Conservation (phyloP, 2,329 filamentous ascomycete species). For the Sphaerulina vaccinii region DNA sequence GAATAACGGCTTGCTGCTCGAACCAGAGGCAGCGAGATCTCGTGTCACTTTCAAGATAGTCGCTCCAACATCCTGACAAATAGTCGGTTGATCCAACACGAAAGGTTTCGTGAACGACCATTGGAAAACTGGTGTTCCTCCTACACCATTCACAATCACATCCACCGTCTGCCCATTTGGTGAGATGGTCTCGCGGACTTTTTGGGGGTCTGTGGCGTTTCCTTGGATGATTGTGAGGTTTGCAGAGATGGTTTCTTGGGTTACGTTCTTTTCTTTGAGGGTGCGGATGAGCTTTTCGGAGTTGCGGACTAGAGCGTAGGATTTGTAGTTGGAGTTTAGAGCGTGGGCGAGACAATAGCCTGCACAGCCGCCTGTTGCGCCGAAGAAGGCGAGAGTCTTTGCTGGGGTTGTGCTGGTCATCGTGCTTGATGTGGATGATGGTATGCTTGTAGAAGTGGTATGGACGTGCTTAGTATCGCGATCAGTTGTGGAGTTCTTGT, state of each 20-base stretch:
- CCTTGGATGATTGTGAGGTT: conserved; percentile 52
- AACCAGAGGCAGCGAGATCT: conserved; percentile 9
- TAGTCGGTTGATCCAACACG: conserved; percentile 35
- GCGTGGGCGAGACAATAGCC: conserved; percentile 44
- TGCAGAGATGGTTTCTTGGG: conserved; percentile 35
- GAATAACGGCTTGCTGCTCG: conserved; percentile 30
- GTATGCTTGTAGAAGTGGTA: too few relatives aligned
- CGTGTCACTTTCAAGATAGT: conserved; percentile 36
- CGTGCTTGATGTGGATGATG: too few relatives aligned
- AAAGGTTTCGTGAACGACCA: conserved; percentile 32
- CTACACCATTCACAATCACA: conserved; percentile 51
- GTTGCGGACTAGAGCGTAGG: conserved; percentile 50
- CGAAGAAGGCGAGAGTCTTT: conserved; percentile 51
- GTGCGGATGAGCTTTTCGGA: conserved; percentile 49
- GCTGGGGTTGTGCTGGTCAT: conserved; percentile 11
- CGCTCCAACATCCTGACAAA: conserved; percentile 38
- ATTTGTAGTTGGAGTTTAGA: conserved; percentile 44
- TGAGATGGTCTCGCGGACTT: conserved; percentile 43
- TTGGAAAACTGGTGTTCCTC: conserved; percentile 37
- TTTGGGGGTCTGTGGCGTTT: conserved; percentile 44
- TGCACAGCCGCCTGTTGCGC: conserved; percentile 53
- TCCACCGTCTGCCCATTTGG: conserved; percentile 37
- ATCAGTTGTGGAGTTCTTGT: too few relatives aligned
- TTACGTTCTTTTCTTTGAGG: conserved; percentile 44
- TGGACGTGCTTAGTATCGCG: too few relatives aligned